phyloP scores from a whole-genome alignment of 306 rosid genomes.

The Cicer chorassanicum region DNA sequence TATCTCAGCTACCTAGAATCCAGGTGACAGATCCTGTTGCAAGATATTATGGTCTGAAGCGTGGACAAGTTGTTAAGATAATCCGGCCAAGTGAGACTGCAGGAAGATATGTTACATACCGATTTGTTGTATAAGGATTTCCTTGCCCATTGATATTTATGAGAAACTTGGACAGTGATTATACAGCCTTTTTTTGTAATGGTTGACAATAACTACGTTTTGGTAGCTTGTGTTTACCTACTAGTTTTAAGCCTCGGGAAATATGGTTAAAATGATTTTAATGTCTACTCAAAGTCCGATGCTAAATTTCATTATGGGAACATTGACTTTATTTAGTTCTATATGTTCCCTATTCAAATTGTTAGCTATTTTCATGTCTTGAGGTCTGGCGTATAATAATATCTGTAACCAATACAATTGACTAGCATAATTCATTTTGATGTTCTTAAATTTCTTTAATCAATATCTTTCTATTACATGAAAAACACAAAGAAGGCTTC shows the following conservation, averaged over 20 bases:
- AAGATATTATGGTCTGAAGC: constrained; percentile 84
- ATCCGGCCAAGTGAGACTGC: constrained; percentile 86
- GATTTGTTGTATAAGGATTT: constrained; percentile 64
- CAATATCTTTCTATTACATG: no score
- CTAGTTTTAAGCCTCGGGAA: background rate
- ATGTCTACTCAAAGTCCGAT: background rate
- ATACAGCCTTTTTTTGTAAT: background rate
- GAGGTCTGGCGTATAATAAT: no score
- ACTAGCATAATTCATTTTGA: no score
- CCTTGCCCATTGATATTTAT: background rate
- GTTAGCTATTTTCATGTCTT: no score
- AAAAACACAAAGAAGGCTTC: background rate
- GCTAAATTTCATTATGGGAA: background rate
- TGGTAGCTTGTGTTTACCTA: background rate
- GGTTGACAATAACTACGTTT: constrained; percentile 1
- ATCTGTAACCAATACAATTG: no score
- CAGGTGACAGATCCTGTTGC: constrained; percentile 86
- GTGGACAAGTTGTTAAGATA: constrained; percentile 94
- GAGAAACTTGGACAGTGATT: background rate
- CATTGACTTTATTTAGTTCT: background rate
- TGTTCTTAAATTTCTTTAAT: no score
- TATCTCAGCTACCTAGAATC: constrained; percentile 78
- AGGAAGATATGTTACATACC: constrained; percentile 80
- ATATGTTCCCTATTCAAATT: background rate
- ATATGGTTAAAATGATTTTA: background rate